phyloP scores from a whole-genome alignment of 139 green algal genomes.

The Coelastrella sp. region DNA sequence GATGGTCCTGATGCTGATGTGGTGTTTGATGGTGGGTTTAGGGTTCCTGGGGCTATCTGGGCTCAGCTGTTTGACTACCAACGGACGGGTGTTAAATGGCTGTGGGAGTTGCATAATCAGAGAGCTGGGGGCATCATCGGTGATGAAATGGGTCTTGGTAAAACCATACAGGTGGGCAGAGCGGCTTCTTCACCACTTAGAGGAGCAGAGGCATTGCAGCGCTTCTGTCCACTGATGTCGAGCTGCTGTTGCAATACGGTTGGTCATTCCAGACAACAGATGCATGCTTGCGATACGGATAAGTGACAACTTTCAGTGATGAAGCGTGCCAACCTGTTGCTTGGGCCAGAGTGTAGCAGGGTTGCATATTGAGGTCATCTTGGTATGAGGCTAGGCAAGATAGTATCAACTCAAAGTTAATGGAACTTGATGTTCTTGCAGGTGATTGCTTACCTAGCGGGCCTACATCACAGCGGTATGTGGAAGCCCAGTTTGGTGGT shows the following conservation, averaged over 20 bases:
- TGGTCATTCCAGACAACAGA: no score
- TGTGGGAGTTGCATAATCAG: constrained; percentile 98
- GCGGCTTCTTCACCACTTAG: background rate
- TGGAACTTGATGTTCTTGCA: constrained; percentile 46
- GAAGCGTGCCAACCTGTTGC: no score
- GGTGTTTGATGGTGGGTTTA: constrained; percentile 80
- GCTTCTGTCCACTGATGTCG: no score
- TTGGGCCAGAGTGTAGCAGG: no score
- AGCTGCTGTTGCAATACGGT: no score
- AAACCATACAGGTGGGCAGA: constrained; percentile 80
- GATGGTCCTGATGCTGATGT: constrained; percentile 55
- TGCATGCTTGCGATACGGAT: no score
- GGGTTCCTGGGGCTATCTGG: constrained; percentile 65
- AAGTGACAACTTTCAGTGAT: no score
- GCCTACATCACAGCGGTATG: constrained; percentile 80
- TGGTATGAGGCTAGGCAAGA: no score
- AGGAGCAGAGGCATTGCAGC: no score
- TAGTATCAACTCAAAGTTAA: no score
- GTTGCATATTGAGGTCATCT: no score
- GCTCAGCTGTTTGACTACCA: constrained; percentile 94
- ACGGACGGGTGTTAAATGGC: constrained; percentile 94
- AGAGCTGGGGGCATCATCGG: constrained; percentile 93
- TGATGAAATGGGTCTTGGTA: constrained; percentile 95
- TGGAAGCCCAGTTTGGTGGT: constrained; percentile 65
- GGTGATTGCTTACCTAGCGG: constrained; percentile 86